Evolutionary conservation across 495 filamentous ascomycete species (phyloP).

Genomic region (Aspergillus hancockii): DNA sequence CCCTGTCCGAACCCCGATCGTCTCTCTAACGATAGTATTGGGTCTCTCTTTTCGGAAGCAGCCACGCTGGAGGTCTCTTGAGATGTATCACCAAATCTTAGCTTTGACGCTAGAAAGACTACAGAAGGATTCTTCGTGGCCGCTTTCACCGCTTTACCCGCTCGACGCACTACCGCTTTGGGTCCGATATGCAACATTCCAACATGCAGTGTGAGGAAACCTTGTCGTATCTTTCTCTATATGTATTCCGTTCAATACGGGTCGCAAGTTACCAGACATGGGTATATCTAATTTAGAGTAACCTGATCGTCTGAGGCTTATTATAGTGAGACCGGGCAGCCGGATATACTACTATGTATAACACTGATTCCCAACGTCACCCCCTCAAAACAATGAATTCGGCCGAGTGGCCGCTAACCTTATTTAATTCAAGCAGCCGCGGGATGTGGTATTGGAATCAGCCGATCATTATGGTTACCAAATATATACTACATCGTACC

Average conservation of each 20-base stretch:
- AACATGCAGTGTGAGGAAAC: background rate
- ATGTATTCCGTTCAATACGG: background rate
- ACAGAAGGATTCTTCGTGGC: slow-evolving; percentile 29
- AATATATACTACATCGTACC: background rate
- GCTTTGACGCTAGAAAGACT: slow-evolving; percentile 39
- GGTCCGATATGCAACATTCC: background rate
- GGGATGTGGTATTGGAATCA: background rate
- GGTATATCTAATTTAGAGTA: background rate
- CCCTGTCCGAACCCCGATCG: slow-evolving; percentile 1
- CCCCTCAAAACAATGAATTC: slow-evolving; percentile 1
- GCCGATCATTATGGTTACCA: background rate
- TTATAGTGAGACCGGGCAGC: background rate
- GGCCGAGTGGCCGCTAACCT: slow-evolving; percentile 1
- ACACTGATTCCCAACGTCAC: background rate
- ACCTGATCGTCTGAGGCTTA: background rate
- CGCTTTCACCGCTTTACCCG: slow-evolving; percentile 14
- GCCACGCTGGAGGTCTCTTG: slow-evolving; percentile 1
- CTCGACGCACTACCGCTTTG: slow-evolving; percentile 2
- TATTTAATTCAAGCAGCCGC: background rate
- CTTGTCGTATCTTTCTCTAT: background rate
- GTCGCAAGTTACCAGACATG: too few species aligned
- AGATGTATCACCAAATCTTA: slow-evolving; percentile 29
- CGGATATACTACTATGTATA: slow-evolving; percentile 1
- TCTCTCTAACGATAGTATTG: background rate
- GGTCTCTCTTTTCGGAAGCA: background rate